Evolutionary conservation across 2,329 filamentous ascomycete species (phyloP), one percentile per base, ranked within the genome.

Genomic region (Curvularia spicifera): DNA sequence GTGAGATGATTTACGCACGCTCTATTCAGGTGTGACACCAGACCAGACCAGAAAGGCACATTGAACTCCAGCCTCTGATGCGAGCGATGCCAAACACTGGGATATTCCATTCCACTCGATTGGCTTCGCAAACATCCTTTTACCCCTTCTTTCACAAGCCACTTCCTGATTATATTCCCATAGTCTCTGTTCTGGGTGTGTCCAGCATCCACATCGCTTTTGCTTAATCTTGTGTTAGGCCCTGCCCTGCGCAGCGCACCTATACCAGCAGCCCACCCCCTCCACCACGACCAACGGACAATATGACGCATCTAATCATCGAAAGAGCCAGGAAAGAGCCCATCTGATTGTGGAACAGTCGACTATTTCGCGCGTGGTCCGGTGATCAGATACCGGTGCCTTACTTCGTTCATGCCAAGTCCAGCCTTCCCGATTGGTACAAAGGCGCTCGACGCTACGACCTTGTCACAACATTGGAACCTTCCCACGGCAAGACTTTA

Each of bases 401-500:
- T 62, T 51, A 59, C 60, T 24, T 58, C 45, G 51, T 44, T 43
- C 55, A 57, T 66, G 66, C 61, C 60, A 57, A 63, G 58, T 56
- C 59, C 59, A 61, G 58, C 61, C 53, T 66, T 64, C 68, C 68
- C 63, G 63, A 67, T 69, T 57, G 65, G 70, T 63, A 59, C 52
- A 63, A 66, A 68, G 67, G 69, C 69, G 69, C 51, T 64, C 44
- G 55, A 61, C 54, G 57, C 57, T 66, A 63, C 59, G 61, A 60
- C 54, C 58, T 60, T 60, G 54, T 53, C 50, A 67, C 63, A 73
- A 70, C 70, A 60, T 57, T 58, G 55, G 54, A 71, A 68, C 65
- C 65, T 71, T 69, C 68, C 69, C 64, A 66, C 28, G n/a, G 61
- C 65, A 67, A 67, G 66, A 63, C 69, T 68, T 70, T 66, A 62